Base-by-base conservation (phyloP, 441 rosid genomes). In the Jatropha multifida region DNA sequence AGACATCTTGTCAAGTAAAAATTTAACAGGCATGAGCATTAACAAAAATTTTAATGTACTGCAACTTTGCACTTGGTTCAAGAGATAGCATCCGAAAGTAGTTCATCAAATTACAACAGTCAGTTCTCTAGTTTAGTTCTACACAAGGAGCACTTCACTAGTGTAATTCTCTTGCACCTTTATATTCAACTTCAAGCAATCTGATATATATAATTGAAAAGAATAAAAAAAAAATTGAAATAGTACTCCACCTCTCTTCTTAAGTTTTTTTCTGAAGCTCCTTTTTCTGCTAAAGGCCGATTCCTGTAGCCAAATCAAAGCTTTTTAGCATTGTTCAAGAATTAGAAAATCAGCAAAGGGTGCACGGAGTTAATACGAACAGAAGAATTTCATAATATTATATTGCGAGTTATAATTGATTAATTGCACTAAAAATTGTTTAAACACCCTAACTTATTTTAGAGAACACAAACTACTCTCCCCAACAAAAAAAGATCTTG, bases 201-300 rank as follows among this genome's bases (percentile, higher is more conserved):
- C 15, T 68, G 5, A 49, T 27, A 12, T 10, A 68, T 49, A 14
- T 15, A 20, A 68, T 15, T 32, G 23, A 38, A 68, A 11, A 51
- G n/a, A 5, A 70, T 15, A 27, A 0, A 59, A 52, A 3, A 17
- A 49, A 32, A 32, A 9, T 41, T 8, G 46, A 38, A 27, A 55
- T 55, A 13, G 18, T 7, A 32, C 79, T 14, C 46, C 77, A 90
- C 97, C 94, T 86, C 84, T 90, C 88, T 93, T 95, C 90, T 95
- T 95, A 71, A 92, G 83, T 88, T 90, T 95, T 85, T 93, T 95
- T 68, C 99, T 88, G 85, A 93, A 92, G 81, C 99, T 86, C 82
- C 99, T 90, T 80, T 95, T 95, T 85, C 98, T 83, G 81, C 98
- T 95, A 78, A 95, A 93, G 12, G 94, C 98, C 0, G 90, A 83